phyloP scores from a whole-genome alignment of 768 basidiomycete genomes.

The Mycena belliarum region DNA sequence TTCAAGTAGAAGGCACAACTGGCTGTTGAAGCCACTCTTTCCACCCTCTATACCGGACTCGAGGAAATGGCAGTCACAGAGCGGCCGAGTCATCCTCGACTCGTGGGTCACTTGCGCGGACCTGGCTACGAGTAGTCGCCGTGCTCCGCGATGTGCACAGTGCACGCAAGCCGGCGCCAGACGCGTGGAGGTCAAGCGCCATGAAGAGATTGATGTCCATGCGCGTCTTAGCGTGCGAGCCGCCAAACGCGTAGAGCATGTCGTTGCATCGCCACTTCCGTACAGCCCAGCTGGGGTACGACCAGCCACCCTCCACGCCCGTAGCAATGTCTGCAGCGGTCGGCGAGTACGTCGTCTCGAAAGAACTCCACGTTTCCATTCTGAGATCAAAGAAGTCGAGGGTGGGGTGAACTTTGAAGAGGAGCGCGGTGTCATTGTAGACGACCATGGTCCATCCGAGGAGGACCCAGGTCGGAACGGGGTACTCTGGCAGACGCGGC shows the following conservation, averaged over 20 bases:
- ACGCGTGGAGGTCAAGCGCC: constrained; percentile 27
- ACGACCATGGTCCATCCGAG: constrained; percentile 28
- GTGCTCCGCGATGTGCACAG: constrained; percentile 16
- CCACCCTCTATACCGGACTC: too few species aligned
- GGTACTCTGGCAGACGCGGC: constrained; percentile 29
- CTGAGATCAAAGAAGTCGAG: constrained; percentile 39
- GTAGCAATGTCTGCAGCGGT: constrained; percentile 3
- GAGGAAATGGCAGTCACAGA: too few species aligned
- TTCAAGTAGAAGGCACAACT: too few species aligned
- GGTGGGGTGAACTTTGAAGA: constrained; percentile 33
- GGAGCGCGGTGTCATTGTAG: constrained; percentile 33
- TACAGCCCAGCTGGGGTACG: constrained; percentile 22
- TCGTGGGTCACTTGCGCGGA: constrained; percentile 35
- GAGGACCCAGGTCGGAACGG: constrained; percentile 23
- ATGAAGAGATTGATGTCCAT: constrained; percentile 41
- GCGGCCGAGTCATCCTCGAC: too few species aligned
- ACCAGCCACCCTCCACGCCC: constrained; percentile 24
- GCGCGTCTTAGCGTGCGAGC: constrained; percentile 26
- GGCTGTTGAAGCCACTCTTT: too few species aligned
- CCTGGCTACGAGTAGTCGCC: constrained; percentile 30
- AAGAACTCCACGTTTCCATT: constrained; percentile 33
- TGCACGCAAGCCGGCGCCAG: constrained; percentile 32
- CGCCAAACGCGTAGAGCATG: constrained; percentile 12
- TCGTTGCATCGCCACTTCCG: constrained; percentile 17
- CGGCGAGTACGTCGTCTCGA: constrained; percentile 27